Conservation (phyloP, 1,284 basidiomycete species). For the Ustilago cynodontis region DNA sequence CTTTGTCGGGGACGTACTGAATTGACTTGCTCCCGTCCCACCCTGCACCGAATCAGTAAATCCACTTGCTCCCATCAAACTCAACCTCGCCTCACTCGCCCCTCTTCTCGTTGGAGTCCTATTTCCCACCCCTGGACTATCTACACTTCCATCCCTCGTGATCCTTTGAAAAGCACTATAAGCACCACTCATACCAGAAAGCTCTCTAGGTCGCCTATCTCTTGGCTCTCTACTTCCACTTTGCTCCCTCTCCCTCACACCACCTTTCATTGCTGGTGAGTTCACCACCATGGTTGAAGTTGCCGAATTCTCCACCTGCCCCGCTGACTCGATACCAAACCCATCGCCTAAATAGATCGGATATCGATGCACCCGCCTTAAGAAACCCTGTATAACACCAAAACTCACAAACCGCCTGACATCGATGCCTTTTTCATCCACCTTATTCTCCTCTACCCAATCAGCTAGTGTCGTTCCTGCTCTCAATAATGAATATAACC, state of each 20-base stretch:
- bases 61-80: constrained; percentile 19
- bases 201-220: constrained; percentile 42
- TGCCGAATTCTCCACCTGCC: constrained; percentile 19
- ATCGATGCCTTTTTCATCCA: constrained; percentile 79
- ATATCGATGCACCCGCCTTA: constrained; percentile 91
- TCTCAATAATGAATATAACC: constrained; percentile 86
- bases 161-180: constrained; percentile 36
- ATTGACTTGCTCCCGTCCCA: constrained; percentile 24
- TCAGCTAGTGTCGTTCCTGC: constrained; percentile 85
- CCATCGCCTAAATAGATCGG: constrained; percentile 76
- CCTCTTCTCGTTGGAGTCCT: constrained; percentile 17
- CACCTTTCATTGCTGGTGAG: constrained; percentile 27
- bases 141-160: constrained; percentile 45
- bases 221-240: constrained; percentile 52
- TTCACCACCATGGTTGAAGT: constrained; percentile 29
- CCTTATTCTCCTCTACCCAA: constrained; percentile 85
- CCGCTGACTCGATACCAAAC: constrained; percentile 12
- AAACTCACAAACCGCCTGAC: constrained; percentile 95
- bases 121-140: constrained; percentile 33
- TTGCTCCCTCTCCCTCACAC: constrained; percentile 19
- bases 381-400: constrained; percentile 98
- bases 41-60: constrained; percentile 24
- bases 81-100: constrained; percentile 27
- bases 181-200: constrained; percentile 38
- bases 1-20: constrained; percentile 51